Base-by-base conservation (phyloP, 1,284 basidiomycete species). In the Kalmanozyma brasiliensis region DNA sequence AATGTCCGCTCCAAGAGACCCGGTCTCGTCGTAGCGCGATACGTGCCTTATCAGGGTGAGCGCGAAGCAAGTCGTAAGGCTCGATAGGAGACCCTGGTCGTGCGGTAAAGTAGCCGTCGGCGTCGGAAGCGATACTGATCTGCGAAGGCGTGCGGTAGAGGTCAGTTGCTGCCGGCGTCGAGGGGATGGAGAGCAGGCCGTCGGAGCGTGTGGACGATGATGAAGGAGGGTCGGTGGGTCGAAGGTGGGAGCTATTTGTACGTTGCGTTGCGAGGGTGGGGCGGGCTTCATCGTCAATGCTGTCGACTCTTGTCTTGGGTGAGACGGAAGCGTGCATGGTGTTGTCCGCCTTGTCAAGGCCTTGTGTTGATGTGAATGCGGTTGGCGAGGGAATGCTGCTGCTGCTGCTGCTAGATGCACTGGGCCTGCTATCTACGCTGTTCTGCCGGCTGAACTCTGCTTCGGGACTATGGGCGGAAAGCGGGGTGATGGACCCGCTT, bases 71-170 rank as follows among this genome's bases (percentile, higher is more conserved):
- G 10, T 65, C 62, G 22, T 33, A 22, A 2, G 20, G 3, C 2
- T 58, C 62, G 16, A 35, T 26, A 3, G 62, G 62, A 1, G 62
- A 65, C 10, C 48, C 55, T 3, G 62, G 62, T 16, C 62, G 49
- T 26, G 62, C 62, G 16, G 62, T 65, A 23, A 65, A 65, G 30
- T 65, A 65, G 13, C 62, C 56, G 17, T 65, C 62, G 8, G 51
- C 43, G 11, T 59, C 62, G 14, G 62, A 59, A 8, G 51, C 43
- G 23, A 51, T 19, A 33, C 56, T 59, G 33, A 51, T 43, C 37
- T 61, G 52, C n/a, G 64, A 65, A 2, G 55, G 56, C 13, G 62
- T 46, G 8, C 56, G 51, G 19, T 57, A 58, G 8, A 49, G 24
- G 6, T 48, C 61, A 44, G 60, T 44, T 13, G 58, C 41, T 19